A percentile compares a stretch with the other conserved stretches of the same genome.
Evolutionary conservation across 129 eudicot species (phyloP).

Genomic region (Tanacetum coccineum): DNA sequence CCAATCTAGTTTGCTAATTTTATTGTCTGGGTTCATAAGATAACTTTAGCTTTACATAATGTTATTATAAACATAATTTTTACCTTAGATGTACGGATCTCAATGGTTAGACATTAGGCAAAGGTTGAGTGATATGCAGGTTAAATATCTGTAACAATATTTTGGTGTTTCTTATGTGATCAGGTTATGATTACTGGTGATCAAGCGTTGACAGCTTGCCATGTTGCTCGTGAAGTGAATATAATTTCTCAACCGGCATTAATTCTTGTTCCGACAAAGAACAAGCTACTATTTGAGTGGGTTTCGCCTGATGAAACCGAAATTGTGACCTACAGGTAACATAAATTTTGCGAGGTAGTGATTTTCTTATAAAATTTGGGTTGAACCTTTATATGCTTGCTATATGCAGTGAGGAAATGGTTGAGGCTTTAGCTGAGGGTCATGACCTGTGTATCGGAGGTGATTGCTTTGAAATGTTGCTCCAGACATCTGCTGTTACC

Average conservation of each 20-base stretch:
- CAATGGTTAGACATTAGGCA: too few relatives aligned
- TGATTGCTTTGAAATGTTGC: constrained; percentile 90
- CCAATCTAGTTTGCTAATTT: background rate
- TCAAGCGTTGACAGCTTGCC: constrained; percentile 99
- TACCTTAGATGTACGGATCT: too few relatives aligned
- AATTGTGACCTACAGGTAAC: constrained; percentile 58
- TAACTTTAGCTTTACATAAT: background rate
- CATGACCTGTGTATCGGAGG: constrained; percentile 90
- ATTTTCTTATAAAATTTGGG: background rate
- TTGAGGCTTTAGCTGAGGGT: constrained; percentile 65
- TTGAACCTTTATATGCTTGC: background rate
- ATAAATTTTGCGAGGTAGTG: constrained; percentile 4
- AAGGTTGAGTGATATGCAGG: too few relatives aligned
- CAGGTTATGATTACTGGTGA: constrained; percentile 98
- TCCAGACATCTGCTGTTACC: constrained; percentile 67
- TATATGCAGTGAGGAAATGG: constrained; percentile 53
- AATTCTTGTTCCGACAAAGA: constrained; percentile 58
- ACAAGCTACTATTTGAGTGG: constrained; percentile 61
- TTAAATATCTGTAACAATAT: too few relatives aligned
- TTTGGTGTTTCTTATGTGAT: constrained; percentile 1
- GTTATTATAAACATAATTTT: too few relatives aligned
- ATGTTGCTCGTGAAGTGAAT: constrained; percentile 88
- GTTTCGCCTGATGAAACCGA: constrained; percentile 85
- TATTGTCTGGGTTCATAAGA: background rate
- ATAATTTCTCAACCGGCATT: constrained; percentile 75